Percentiles rank a stretch among this genome's conserved stretches.
These are phyloP conservation scores for Lodderomyces pseudojiufengensis DNA, from an alignment of 1,139 yeast genomes.

Conservation along the genomic window DNA sequence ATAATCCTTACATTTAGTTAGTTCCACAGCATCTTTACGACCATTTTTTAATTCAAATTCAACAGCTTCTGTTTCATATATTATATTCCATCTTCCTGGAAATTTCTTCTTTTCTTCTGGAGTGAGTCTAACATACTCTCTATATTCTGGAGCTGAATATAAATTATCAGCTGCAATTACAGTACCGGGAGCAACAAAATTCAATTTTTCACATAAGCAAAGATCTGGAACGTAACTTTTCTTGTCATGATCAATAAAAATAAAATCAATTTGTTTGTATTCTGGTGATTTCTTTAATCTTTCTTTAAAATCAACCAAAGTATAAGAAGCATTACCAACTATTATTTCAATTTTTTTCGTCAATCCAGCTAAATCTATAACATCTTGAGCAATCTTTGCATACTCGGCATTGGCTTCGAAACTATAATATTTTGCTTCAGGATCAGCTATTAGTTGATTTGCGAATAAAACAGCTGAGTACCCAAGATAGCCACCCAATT, in stretches of 20 bases:
- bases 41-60: constrained; percentile 12
- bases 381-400: constrained; percentile 30
- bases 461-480: constrained; percentile 41
- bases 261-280: constrained; percentile 26
- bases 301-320: constrained; percentile 25
- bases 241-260: constrained; percentile 43
- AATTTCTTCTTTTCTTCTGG: constrained; percentile 34
- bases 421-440: constrained; percentile 31
- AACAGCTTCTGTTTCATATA: constrained; percentile 32
- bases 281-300: constrained; percentile 10
- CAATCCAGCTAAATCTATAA: constrained; percentile 38
- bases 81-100: constrained; percentile 46
- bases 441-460: constrained; percentile 20
- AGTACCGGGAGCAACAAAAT: constrained; percentile 39
- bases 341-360: constrained; percentile 28
- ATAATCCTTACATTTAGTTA: constrained; percentile 25
- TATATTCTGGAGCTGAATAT: constrained; percentile 33
- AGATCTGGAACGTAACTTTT: constrained; percentile 40
- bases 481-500: constrained; percentile 45
- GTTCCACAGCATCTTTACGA: constrained; percentile 28
- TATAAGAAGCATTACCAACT: constrained; percentile 34
- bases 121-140: constrained; percentile 33
- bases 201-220: constrained; percentile 38
- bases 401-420: constrained; percentile 34
- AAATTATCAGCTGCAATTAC: constrained; percentile 41